Percentiles rank a stretch among this genome's conserved stretches.
Conservation (phyloP, 148 eudicot genomes). For the Talinum fruticosum region DNA sequence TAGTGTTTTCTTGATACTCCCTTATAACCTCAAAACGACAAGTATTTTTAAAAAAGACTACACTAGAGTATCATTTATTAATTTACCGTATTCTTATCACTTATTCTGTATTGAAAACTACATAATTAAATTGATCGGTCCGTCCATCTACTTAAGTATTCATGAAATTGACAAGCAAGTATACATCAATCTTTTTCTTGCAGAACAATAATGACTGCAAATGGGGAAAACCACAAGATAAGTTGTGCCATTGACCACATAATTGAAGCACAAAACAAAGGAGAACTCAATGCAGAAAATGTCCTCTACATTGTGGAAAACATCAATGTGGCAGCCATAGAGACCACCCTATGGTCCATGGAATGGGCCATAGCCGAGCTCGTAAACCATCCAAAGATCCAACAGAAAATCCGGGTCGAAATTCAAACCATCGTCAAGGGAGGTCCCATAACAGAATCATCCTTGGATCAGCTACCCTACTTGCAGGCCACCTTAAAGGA, state of each 20-base stretch:
- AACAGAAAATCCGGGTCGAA: conserved; percentile 49
- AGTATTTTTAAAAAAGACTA: no score
- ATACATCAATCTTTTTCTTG: not conserved
- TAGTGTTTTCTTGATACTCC: no score
- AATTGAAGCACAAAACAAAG: conserved; percentile 55
- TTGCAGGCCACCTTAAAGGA: conserved; percentile 60
- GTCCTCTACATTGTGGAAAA: conserved; percentile 78
- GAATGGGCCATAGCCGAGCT: conserved; percentile 81
- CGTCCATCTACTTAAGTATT: not conserved
- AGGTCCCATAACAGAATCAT: conserved; percentile 42
- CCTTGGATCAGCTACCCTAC: conserved; percentile 47
- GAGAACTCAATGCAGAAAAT: conserved; percentile 66
- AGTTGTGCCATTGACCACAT: conserved; percentile 76
- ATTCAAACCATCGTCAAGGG: conserved; percentile 35
- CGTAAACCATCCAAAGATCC: conserved; percentile 62
- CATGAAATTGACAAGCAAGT: not conserved
- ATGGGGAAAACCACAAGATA: conserved; percentile 38
- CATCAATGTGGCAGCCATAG: conserved; percentile 78
- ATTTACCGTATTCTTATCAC: no score
- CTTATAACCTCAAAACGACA: no score
- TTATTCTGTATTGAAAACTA: no score
- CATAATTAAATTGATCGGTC: not conserved
- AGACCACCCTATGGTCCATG: conserved; percentile 74
- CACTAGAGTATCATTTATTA: no score
- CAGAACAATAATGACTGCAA: conserved; percentile 39